These are phyloP conservation scores for Candida labiduridarum DNA, from an alignment of 1,139 yeast genomes.

Conservation along the genomic window DNA sequence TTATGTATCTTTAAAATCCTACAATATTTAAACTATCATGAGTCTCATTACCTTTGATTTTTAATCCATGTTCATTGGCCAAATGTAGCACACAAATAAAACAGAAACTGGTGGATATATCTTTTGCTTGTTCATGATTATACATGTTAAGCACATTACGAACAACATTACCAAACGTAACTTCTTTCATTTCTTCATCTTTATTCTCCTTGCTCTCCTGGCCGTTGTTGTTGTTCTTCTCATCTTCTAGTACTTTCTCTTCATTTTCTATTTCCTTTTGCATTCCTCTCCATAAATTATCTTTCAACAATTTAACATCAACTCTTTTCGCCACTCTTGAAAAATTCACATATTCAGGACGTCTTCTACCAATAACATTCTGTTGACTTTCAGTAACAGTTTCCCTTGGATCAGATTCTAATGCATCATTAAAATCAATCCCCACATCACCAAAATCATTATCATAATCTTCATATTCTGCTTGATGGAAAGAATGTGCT, in stretches of 20 bases:
- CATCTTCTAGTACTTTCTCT: slow-evolving; percentile 2
- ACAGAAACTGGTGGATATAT: slow-evolving; percentile 84
- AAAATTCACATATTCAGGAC: slow-evolving; percentile 70
- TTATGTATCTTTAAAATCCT: slow-evolving; percentile 35
- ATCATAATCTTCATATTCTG: slow-evolving; percentile 46
- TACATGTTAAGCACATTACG: slow-evolving; percentile 57
- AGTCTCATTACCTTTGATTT: slow-evolving; percentile 56
- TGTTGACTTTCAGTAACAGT: slow-evolving; percentile 16
- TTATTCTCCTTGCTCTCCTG: not conserved
- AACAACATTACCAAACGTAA: slow-evolving; percentile 51
- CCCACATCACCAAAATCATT: slow-evolving; percentile 45
- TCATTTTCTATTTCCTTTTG: slow-evolving; percentile 37
- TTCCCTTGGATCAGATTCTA: slow-evolving; percentile 28
- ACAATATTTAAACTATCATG: slow-evolving; percentile 60
- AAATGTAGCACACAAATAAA: slow-evolving; percentile 83
- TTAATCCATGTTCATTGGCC: slow-evolving; percentile 85
- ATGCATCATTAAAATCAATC: slow-evolving; percentile 49
- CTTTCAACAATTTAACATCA: slow-evolving; percentile 77
- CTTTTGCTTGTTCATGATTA: slow-evolving; percentile 54
- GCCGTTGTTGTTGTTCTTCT: slow-evolving; percentile 12
- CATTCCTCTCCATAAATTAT: slow-evolving; percentile 65
- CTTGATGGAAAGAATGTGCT: slow-evolving; percentile 47
- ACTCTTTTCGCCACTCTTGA: slow-evolving; percentile 85
- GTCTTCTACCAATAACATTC: slow-evolving; percentile 40
- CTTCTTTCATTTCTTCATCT: slow-evolving; percentile 14